phyloP scores from a whole-genome alignment of 768 basidiomycete species.

The Strobilomyces dryophilus region DNA sequence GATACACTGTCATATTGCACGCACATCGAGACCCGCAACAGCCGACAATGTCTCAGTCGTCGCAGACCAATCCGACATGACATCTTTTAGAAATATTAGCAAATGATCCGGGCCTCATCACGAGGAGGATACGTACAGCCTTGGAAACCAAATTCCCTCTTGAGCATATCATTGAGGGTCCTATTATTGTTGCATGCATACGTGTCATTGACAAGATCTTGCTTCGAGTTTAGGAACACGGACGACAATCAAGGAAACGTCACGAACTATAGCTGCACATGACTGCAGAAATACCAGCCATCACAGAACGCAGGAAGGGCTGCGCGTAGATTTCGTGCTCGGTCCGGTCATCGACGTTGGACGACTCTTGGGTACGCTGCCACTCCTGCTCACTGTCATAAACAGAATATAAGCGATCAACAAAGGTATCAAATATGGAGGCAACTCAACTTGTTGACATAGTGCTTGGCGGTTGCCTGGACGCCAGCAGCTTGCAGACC shows the following conservation, averaged over 20 bases:
- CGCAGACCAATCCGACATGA: slow-evolving; percentile 65
- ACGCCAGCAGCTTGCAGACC: slow-evolving; percentile 82
- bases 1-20: slow-evolving; percentile 13
- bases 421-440: background rate
- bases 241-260: background rate
- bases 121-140: slow-evolving; percentile 39
- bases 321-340: slow-evolving; percentile 56
- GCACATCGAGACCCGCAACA: slow-evolving; percentile 59
- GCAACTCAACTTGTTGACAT: slow-evolving; percentile 58
- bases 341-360: slow-evolving; percentile 39
- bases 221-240: background rate
- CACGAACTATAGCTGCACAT: slow-evolving; percentile 58
- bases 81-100: slow-evolving; percentile 28
- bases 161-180: slow-evolving; percentile 55
- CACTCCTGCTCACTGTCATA: slow-evolving; percentile 34
- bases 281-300: slow-evolving; percentile 60
- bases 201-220: slow-evolving; percentile 54
- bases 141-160: slow-evolving; percentile 63
- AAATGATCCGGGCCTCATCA: background rate
- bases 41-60: slow-evolving; percentile 45
- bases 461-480: slow-evolving; percentile 85
- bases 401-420: background rate
- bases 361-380: slow-evolving; percentile 30
- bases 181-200: slow-evolving; percentile 64
- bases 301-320: slow-evolving; percentile 56